Evolutionary conservation across 140 eudicot species (phyloP), one percentile per base, ranked within the genome.

Genomic region (Cichorium intybus): DNA sequence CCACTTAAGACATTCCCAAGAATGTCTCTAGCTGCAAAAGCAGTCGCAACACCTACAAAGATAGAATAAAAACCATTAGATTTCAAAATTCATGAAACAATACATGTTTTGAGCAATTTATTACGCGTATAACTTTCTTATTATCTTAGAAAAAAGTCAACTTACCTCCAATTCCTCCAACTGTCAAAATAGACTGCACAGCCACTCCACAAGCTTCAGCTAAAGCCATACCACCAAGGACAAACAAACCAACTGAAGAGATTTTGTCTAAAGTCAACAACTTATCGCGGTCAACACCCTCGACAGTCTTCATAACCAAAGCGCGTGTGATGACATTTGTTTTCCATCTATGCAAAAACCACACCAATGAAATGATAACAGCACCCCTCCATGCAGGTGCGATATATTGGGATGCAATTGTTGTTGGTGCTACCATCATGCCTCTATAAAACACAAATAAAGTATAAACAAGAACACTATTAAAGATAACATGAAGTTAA

Each of bases 161-260:
- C 84, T 75, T 65, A 88, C 97, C 97, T 81, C 99, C 99, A 62
- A 93, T 78, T 65, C 99, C 99, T 60, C 99, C 97, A 62, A 94
- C 97, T 9, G 97, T 94, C 62, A 89, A 73, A 45, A 94, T 76
- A 55, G 99, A 86, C 47, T 94, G 99, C 68, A 94, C 88, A 29
- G 97, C 95, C 61, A 94, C 95, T 35, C 99, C 99, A 80, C 85
- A 89, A 3, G 97, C 97, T 76, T 94, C 99, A 41, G 99, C 99
- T 75, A 89, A 60, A 68, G 95, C 88, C 95, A 94, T 82, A 49
- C 81, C 66, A 56, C 95, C 97, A 65, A 89, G 64, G 1, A 61
- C 84, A 80, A 94, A 82, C 64, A 94, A 81, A 20, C 95, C 99
- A 70, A 89, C 94, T 15, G 99, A 86, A 15, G 97, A 89, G 20